These are phyloP conservation scores for Terfezia boudieri DNA, from an alignment of 495 filamentous ascomycete genomes.

Conservation along the genomic window DNA sequence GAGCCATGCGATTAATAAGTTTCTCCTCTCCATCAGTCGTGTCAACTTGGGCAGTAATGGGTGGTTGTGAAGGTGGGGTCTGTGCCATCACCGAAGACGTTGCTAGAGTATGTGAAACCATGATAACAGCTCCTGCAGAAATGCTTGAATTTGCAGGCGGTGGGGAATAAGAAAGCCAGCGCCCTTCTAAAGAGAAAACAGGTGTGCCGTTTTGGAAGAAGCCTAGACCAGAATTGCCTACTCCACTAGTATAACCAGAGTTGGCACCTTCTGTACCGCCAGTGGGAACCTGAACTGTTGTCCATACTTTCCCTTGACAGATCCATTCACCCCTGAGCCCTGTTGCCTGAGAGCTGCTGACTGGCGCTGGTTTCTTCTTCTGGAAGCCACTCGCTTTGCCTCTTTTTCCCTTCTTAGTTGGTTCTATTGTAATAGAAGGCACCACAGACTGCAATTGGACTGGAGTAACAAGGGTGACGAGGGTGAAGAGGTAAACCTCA, in stretches of 20 bases:
- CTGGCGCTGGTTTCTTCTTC: neutral
- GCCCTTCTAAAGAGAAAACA: conserved; percentile 49
- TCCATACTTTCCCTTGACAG: neutral
- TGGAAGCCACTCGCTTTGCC: neutral
- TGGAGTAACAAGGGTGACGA: neutral
- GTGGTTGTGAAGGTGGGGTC: conserved; percentile 50
- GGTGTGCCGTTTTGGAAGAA: conserved; percentile 22
- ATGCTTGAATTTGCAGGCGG: conserved; percentile 45
- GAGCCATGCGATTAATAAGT: conserved; percentile 60
- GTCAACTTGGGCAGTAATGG: conserved; percentile 52
- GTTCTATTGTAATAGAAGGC: neutral
- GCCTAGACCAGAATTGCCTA: neutral
- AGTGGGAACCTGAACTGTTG: neutral
- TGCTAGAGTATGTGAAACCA: conserved; percentile 23
- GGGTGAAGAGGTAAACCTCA: conserved; percentile 15
- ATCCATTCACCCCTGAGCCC: neutral
- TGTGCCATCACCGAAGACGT: conserved; percentile 46
- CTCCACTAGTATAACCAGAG: neutral
- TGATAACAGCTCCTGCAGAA: conserved; percentile 39
- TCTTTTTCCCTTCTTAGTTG: neutral
- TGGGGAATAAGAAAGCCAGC: conserved; percentile 73
- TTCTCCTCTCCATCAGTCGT: conserved; percentile 44
- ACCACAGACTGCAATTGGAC: neutral
- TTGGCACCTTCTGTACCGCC: neutral
- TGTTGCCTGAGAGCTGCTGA: neutral